Evolutionary conservation across 2,329 filamentous ascomycete genomes (phyloP).

Genomic region (Verticillium isaacii): DNA sequence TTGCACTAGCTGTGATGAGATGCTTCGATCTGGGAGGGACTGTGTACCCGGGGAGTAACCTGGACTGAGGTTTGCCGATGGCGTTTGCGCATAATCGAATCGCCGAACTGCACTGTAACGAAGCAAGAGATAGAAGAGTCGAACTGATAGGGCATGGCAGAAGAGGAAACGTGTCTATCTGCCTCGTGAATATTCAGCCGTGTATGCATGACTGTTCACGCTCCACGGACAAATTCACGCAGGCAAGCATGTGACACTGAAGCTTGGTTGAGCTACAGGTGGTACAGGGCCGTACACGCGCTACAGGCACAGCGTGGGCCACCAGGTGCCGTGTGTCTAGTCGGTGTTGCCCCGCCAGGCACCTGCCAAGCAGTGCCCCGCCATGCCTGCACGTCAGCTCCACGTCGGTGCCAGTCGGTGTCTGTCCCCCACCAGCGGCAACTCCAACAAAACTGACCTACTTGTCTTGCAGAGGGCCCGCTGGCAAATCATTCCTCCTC

Average conservation of each 20-base stretch:
- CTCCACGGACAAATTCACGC: no score
- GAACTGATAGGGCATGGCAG: no score
- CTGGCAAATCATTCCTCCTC: background rate
- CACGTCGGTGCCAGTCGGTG: background rate
- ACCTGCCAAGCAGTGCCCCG: background rate
- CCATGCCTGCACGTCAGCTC: background rate
- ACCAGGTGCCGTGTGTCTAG: background rate
- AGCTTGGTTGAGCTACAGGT: background rate
- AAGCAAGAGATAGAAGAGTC: no score
- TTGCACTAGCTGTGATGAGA: slow-evolving; percentile 60
- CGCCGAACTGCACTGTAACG: no score
- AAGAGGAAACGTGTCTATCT: no score
- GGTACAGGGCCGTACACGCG: background rate
- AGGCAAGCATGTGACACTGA: no score
- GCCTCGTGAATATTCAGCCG: no score
- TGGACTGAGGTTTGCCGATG: background rate
- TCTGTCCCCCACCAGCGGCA: background rate
- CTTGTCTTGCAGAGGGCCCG: background rate
- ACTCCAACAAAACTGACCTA: background rate
- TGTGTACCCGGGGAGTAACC: slow-evolving; percentile 8
- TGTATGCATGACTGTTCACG: no score
- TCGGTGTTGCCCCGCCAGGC: background rate
- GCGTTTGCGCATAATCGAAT: no score
- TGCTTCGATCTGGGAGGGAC: slow-evolving; percentile 47
- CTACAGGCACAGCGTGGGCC: background rate